These are phyloP conservation scores for Suillus americanus DNA, from an alignment of 768 basidiomycete species.

Conservation along the genomic window DNA sequence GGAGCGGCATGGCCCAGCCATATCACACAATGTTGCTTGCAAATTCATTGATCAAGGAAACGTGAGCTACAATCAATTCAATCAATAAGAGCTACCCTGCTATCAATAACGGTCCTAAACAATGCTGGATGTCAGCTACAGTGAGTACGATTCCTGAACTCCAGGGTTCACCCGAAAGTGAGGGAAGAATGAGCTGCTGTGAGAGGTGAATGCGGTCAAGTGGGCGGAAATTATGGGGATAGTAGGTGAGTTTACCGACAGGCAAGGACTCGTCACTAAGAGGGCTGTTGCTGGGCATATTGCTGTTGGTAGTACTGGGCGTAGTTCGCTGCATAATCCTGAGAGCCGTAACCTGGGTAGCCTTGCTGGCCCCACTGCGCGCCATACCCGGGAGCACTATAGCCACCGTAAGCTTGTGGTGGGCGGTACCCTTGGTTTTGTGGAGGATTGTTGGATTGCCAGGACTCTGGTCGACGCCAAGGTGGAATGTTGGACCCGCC, in stretches of 20 bases:
- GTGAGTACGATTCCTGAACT: conserved; percentile 3
- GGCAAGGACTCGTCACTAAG: conserved; percentile 2
- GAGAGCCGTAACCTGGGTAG: conserved; percentile 39
- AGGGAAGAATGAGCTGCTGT: conserved; percentile 4
- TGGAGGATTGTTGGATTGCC: conserved; percentile 58
- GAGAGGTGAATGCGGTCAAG: conserved; percentile 1
- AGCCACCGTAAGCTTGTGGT: conserved; percentile 59
- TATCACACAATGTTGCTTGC: not conserved
- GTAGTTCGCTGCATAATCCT: conserved; percentile 75
- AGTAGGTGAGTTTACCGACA: conserved; percentile 1
- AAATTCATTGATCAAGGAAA: not conserved
- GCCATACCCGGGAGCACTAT: conserved; percentile 42
- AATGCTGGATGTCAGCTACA: conserved; percentile 6
- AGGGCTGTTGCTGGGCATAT: conserved; percentile 70
- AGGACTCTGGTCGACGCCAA: conserved; percentile 88
- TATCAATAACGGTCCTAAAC: conserved; percentile 8
- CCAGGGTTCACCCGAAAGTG: not conserved
- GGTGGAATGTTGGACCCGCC: conserved; percentile 82
- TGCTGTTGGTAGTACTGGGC: conserved; percentile 88
- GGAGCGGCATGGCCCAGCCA: not conserved
- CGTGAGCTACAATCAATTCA: conserved; percentile 6
- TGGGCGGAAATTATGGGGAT: conserved; percentile 2
- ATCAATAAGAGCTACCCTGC: conserved; percentile 7
- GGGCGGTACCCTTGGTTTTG: conserved; percentile 66
- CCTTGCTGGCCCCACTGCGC: conserved; percentile 39